A percentile compares a stretch with the other conserved stretches of the same genome.
These are phyloP conservation scores for Phytophthora parvispora DNA, from an alignment of 352 stramenopile species.

Conservation along the genomic window DNA sequence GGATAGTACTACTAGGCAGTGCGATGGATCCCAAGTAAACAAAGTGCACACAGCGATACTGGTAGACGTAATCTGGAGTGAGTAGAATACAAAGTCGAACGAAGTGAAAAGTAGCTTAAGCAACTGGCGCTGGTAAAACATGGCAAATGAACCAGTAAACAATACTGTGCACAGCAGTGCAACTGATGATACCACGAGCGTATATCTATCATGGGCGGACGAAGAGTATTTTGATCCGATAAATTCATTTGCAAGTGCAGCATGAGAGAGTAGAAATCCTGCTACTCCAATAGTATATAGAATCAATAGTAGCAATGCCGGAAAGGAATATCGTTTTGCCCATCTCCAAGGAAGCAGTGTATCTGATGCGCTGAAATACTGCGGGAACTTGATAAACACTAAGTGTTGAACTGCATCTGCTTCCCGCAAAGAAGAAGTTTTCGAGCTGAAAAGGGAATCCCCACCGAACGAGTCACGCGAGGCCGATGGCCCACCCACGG, in stretches of 20 bases:
- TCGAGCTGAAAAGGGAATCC: constrained; percentile 6
- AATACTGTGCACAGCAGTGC: constrained; percentile 4
- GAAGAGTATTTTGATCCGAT: neutral
- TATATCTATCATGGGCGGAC: neutral
- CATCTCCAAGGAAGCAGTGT: constrained; percentile 16
- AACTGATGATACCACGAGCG: neutral
- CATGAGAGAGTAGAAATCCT: constrained; percentile 17
- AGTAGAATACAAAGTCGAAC: constrained; percentile 53
- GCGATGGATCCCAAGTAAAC: constrained; percentile 16
- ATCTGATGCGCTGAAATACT: constrained; percentile 9
- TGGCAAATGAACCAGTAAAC: constrained; percentile 15
- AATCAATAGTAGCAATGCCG: neutral
- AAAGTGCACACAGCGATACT: constrained; percentile 38
- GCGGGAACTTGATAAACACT: constrained; percentile 24
- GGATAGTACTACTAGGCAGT: constrained; percentile 17
- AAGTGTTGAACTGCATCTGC: constrained; percentile 33
- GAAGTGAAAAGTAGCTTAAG: constrained; percentile 32
- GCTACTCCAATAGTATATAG: constrained; percentile 7
- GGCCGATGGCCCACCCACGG: neutral
- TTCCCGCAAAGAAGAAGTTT: neutral
- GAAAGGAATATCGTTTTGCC: neutral
- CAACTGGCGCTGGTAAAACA: constrained; percentile 34
- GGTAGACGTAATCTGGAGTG: constrained; percentile 24
- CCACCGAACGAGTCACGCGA: neutral
- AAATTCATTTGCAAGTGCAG: neutral